Percentiles rank a stretch among this genome's conserved stretches.
phyloP scores from a whole-genome alignment of 2,329 filamentous ascomycete species.

The Beauveria varroae region DNA sequence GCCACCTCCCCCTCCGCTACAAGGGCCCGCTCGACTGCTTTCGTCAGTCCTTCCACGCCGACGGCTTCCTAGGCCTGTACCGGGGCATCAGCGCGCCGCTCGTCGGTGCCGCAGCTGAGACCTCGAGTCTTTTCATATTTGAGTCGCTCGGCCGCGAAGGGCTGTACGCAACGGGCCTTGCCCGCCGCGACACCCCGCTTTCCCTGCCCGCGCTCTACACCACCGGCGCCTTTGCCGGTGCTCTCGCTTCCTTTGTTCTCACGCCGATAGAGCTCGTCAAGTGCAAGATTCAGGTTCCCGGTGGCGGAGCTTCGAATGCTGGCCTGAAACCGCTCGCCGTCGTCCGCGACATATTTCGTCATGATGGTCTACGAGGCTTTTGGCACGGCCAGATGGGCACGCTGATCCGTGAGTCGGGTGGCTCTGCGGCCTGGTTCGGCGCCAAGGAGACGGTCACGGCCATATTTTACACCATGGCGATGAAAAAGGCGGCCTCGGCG shows the following conservation, averaged over 20 bases:
- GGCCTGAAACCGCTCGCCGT: slow-evolving; percentile 60
- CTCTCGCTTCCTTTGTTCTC: slow-evolving; percentile 81
- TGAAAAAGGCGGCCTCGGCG: slow-evolving; percentile 31
- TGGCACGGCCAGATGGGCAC: slow-evolving; percentile 95
- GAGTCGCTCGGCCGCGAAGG: slow-evolving; percentile 67
- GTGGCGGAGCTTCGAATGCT: slow-evolving; percentile 32
- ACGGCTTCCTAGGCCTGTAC: slow-evolving; percentile 79
- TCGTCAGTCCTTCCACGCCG: slow-evolving; percentile 69
- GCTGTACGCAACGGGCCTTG: slow-evolving; percentile 46
- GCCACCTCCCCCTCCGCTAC: slow-evolving; percentile 74
- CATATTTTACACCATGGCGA: slow-evolving; percentile 56
- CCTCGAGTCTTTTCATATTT: slow-evolving; percentile 86
- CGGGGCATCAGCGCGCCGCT: slow-evolving; percentile 88
- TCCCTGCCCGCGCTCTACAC: slow-evolving; percentile 68
- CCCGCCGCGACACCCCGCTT: slow-evolving; percentile 49
- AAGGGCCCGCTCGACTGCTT: slow-evolving; percentile 89
- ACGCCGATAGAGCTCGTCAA: slow-evolving; percentile 97
- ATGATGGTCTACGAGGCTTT: slow-evolving; percentile 78
- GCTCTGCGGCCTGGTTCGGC: slow-evolving; percentile 92
- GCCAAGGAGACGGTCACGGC: slow-evolving; percentile 74
- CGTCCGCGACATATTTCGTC: slow-evolving; percentile 70
- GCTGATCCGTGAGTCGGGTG: slow-evolving; percentile 86
- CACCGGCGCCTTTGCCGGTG: slow-evolving; percentile 80
- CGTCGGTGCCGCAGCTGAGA: slow-evolving; percentile 85
- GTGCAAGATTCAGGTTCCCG: slow-evolving; percentile 89